phyloP scores from a whole-genome alignment of 192 early-diverging fungal species.

The Coemansia sp. region DNA sequence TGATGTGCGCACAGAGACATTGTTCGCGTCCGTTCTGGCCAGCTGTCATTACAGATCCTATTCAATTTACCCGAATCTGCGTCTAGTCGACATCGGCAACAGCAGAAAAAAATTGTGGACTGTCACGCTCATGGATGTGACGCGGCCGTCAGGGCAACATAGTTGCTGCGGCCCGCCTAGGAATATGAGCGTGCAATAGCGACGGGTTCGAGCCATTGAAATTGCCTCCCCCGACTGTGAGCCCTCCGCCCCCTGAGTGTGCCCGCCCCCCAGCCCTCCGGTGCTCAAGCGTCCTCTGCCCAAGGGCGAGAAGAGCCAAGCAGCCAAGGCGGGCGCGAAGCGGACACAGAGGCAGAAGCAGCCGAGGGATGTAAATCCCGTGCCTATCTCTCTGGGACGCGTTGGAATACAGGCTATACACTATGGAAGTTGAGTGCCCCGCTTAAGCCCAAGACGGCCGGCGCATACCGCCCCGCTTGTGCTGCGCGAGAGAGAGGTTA shows the following conservation, averaged over 20 bases:
- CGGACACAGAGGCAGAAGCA: background rate
- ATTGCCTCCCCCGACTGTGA: background rate
- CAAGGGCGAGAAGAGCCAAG: background rate
- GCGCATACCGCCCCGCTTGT: too few species aligned
- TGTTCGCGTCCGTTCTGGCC: too few species aligned
- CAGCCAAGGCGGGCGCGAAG: background rate
- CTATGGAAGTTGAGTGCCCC: slow-evolving; percentile 24
- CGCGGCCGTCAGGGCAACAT: slow-evolving; percentile 46
- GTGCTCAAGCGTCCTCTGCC: background rate
- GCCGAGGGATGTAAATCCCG: slow-evolving; percentile 13
- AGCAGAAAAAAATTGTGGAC: slow-evolving; percentile 3
- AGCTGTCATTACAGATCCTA: too few species aligned
- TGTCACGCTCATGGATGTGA: slow-evolving; percentile 52
- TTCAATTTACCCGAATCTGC: too few species aligned
- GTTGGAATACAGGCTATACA: slow-evolving; percentile 43
- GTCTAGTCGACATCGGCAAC: too few species aligned
- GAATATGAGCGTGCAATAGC: slow-evolving; percentile 53
- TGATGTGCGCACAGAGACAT: too few species aligned
- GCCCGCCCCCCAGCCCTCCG: background rate
- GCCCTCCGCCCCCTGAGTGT: too few species aligned
- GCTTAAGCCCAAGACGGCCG: slow-evolving; percentile 29
- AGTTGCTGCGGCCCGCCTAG: slow-evolving; percentile 45
- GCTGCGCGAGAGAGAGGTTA: too few species aligned
- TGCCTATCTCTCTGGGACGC: slow-evolving; percentile 49
- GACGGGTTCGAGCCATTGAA: slow-evolving; percentile 21